These are phyloP conservation scores for Cladophialophora psammophila DNA, from an alignment of 2,329 filamentous ascomycete genomes.

Conservation along the genomic window DNA sequence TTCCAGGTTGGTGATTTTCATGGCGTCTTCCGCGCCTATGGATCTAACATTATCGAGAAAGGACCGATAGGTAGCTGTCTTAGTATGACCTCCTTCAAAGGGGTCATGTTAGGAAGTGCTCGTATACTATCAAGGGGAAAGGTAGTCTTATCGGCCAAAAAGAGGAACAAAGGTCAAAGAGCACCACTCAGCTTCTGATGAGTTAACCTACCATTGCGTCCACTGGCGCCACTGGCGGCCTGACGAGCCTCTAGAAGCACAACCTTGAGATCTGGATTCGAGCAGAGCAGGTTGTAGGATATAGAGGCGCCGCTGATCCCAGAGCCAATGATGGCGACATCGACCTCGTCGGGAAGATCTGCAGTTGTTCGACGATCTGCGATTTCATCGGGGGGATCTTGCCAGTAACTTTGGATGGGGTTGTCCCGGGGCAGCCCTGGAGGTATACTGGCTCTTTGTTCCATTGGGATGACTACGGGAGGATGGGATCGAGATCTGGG, in stretches of 20 bases:
- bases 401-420: conserved; percentile 49
- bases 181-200: neutral
- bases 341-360: conserved; percentile 42
- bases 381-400: conserved; percentile 42
- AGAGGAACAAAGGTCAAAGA: neutral
- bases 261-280: conserved; percentile 40
- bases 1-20: conserved; percentile 61
- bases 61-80: conserved; percentile 59
- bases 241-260: conserved; percentile 53
- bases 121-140: neutral
- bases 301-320: conserved; percentile 50
- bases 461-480: conserved; percentile 23
- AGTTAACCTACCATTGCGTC: conserved; percentile 40
- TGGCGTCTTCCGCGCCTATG: conserved; percentile 59
- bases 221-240: conserved; percentile 49
- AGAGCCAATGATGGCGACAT: conserved; percentile 50
- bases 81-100: conserved; percentile 55
- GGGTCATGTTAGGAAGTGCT: conserved; percentile 12
- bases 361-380: conserved; percentile 33
- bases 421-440: conserved; percentile 47
- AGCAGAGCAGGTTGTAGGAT: conserved; percentile 44
- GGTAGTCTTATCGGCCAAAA: conserved; percentile 3
- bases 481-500: conserved; percentile 2
- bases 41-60: conserved; percentile 57
- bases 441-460: conserved; percentile 27